Percentiles rank a stretch among this genome's conserved stretches.
phyloP scores from a whole-genome alignment of 2,329 filamentous ascomycete species.

The Drechslerella stenobrocha region DNA sequence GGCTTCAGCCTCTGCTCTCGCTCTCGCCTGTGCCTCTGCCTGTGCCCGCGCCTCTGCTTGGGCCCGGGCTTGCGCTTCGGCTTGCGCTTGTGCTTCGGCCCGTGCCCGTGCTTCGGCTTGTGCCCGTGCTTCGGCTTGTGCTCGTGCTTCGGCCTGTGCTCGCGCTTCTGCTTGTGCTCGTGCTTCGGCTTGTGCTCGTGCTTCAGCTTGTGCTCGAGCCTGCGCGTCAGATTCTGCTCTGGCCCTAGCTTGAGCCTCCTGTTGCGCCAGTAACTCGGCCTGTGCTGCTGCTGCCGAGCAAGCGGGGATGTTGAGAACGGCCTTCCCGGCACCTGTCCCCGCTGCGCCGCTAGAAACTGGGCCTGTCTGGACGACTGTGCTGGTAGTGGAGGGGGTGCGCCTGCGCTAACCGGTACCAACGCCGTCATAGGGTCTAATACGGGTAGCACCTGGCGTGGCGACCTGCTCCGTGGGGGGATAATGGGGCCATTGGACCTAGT shows the following conservation, averaged over 20 bases:
- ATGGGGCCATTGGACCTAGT: conserved; percentile 28
- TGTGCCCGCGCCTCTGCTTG: conserved; percentile 12
- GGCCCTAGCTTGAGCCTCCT: conserved; percentile 39
- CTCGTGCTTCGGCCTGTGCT: conserved; percentile 16
- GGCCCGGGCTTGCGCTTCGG: conserved; percentile 12
- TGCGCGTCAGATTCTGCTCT: conserved; percentile 29
- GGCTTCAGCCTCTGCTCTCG: conserved; percentile 22
- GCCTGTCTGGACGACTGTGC: conserved; percentile 28
- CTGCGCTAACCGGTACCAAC: conserved; percentile 21
- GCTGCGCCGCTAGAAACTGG: conserved; percentile 28
- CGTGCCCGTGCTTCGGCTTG: conserved; percentile 15
- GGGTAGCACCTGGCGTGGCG: conserved; percentile 10
- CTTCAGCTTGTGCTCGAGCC: conserved; percentile 29
- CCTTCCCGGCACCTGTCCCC: conserved; percentile 8
- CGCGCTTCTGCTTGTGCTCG: conserved; percentile 17
- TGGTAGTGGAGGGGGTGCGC: conserved; percentile 33
- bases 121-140: conserved; percentile 14
- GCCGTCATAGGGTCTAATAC: conserved; percentile 39
- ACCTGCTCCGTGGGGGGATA: conserved; percentile 4
- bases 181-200: conserved; percentile 8
- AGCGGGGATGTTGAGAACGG: conserved; percentile 22
- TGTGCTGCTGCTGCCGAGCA: conserved; percentile 21
- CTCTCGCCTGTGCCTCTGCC: conserved; percentile 22
- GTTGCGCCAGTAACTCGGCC: conserved; percentile 34
- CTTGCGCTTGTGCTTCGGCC: conserved; percentile 24